phyloP scores from a whole-genome alignment of 2,329 filamentous ascomycete genomes.

The Lasiodiplodia gonubiensis region DNA sequence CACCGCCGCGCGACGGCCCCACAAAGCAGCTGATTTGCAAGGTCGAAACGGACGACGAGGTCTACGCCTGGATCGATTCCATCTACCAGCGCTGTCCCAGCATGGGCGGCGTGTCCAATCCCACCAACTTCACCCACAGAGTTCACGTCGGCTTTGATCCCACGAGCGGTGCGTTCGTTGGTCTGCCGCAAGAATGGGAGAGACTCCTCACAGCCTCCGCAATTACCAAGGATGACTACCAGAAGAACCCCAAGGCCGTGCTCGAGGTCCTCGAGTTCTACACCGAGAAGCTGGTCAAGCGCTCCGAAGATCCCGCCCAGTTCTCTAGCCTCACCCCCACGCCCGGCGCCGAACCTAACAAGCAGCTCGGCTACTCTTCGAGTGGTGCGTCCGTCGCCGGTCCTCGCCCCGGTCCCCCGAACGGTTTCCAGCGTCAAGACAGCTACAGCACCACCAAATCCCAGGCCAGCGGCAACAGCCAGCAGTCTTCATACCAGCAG shows the following conservation, averaged over 20 bases:
- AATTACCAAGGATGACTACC: conserved; percentile 98
- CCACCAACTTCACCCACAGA: conserved; percentile 95
- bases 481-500: conserved; percentile 36
- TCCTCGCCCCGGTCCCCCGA: conserved; percentile 54
- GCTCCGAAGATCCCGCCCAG: conserved; percentile 71
- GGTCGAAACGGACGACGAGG: conserved; percentile 93
- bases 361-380: conserved; percentile 53
- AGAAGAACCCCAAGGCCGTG: conserved; percentile 78
- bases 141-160: conserved; percentile 98
- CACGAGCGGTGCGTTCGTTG: conserved; percentile 91
- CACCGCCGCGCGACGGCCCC: conserved; percentile 78
- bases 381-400: conserved; percentile 55
- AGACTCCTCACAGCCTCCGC: conserved; percentile 94
- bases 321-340: conserved; percentile 73
- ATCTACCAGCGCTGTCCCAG: conserved; percentile 96
- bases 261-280: conserved; percentile 86
- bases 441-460: conserved; percentile 49
- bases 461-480: conserved; percentile 33
- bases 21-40: conserved; percentile 87
- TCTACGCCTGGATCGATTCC: conserved; percentile 98
- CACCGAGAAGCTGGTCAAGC: conserved; percentile 77
- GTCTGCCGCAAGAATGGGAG: conserved; percentile 94
- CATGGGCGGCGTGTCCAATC: conserved; percentile 98
- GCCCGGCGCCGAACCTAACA: conserved; percentile 60
- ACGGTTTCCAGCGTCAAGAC: conserved; percentile 50